phyloP scores from a whole-genome alignment of 1,139 yeast genomes.

The Geotrichum cucujoidarum region DNA sequence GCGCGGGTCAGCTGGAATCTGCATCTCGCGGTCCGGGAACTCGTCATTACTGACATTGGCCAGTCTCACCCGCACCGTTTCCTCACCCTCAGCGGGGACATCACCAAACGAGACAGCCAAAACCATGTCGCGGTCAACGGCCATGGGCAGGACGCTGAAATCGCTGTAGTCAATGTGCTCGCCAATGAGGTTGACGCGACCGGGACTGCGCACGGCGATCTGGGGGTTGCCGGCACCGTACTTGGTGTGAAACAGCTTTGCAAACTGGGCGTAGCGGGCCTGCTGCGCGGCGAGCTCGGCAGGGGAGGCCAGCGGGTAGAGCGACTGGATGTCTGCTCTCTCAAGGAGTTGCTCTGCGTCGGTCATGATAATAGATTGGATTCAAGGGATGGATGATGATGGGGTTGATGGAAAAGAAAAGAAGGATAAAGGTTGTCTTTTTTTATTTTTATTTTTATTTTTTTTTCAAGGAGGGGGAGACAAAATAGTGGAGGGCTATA shows the following conservation, averaged over 20 bases:
- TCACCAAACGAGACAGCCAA: conserved; percentile 44
- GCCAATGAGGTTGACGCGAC: conserved; percentile 70
- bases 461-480: background rate
- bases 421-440: background rate
- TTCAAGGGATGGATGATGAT: too few relatives aligned
- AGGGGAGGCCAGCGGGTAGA: conserved; percentile 15
- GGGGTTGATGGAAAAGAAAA: background rate
- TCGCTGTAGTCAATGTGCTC: conserved; percentile 70
- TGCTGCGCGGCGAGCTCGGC: conserved; percentile 9
- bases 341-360: conserved; percentile 11
- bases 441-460: too few relatives aligned
- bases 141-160: conserved; percentile 72
- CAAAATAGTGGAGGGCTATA: background rate
- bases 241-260: background rate
- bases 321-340: conserved; percentile 7
- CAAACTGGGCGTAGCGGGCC: conserved; percentile 10
- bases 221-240: conserved; percentile 31
- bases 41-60: conserved; percentile 42
- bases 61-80: conserved; percentile 27
- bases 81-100: conserved; percentile 7
- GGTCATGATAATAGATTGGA: too few relatives aligned
- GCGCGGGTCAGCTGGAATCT: conserved; percentile 42
- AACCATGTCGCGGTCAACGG: conserved; percentile 60
- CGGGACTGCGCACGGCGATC: conserved; percentile 61
- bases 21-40: conserved; percentile 42